Conservation (phyloP, 768 basidiomycete genomes). For the Pleurotus tuoliensis region DNA sequence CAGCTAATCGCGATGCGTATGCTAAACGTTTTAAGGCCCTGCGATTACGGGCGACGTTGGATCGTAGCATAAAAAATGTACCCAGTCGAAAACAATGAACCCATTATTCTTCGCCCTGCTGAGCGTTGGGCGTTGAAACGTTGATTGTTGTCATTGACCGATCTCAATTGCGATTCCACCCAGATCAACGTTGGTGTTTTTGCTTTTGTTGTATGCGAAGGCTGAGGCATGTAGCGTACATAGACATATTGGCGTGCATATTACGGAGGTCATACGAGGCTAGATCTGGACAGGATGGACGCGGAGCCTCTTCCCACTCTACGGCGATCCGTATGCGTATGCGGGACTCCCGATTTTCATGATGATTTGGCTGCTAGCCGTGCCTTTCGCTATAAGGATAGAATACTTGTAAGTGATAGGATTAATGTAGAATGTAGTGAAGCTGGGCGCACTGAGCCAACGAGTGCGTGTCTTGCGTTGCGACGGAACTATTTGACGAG, state of each 20-base stretch:
- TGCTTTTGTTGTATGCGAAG: not conserved
- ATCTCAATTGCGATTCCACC: too few species aligned
- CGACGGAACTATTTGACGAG: constrained; percentile 66
- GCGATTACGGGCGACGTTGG: constrained; percentile 62
- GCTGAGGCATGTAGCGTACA: constrained; percentile 1
- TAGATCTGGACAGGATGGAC: not conserved
- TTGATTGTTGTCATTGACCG: too few species aligned
- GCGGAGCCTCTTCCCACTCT: not conserved
- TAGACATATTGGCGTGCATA: constrained; percentile 3
- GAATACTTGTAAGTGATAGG: constrained; percentile 1
- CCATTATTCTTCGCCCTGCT: not conserved
- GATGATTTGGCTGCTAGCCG: constrained; percentile 54
- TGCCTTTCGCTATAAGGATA: constrained; percentile 53
- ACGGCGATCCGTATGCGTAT: not conserved
- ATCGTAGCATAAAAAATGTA: constrained; percentile 44
- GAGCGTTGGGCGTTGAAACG: too few species aligned
- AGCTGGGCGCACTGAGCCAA: constrained; percentile 63
- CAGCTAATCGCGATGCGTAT: not conserved
- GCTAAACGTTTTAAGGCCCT: constrained; percentile 44
- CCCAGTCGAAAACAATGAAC: constrained; percentile 22
- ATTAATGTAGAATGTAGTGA: not conserved
- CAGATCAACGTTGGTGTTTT: not conserved
- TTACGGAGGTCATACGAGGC: not conserved
- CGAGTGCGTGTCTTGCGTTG: constrained; percentile 69
- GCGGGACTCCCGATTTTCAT: constrained; percentile 16